phyloP scores from a whole-genome alignment of 1,284 basidiomycete genomes.

The Dichomitus squalens region DNA sequence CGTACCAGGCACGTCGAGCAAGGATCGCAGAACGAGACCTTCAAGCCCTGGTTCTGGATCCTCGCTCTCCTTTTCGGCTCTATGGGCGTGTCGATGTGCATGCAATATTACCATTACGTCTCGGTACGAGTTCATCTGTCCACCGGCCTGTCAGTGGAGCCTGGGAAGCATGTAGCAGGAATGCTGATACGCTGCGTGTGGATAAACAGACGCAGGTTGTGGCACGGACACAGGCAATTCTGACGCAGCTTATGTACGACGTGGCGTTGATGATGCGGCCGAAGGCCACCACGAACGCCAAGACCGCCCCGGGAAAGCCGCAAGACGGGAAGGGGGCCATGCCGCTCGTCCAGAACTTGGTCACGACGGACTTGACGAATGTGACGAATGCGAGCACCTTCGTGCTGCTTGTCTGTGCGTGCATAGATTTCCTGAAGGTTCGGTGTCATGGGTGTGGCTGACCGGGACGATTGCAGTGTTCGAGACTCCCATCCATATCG shows the following conservation, averaged over 20 bases:
- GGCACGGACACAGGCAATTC: slow-evolving; percentile 51
- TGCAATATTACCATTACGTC: slow-evolving; percentile 39
- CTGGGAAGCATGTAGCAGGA: not conserved
- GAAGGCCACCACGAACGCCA: slow-evolving; percentile 43
- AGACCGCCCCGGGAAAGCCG: slow-evolving; percentile 11
- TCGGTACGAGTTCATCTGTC: slow-evolving; percentile 14
- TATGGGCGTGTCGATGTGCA: slow-evolving; percentile 35
- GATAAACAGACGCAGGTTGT: slow-evolving; percentile 34
- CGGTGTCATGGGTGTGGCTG: not conserved
- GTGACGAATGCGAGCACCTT: slow-evolving; percentile 35
- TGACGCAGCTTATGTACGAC: slow-evolving; percentile 70
- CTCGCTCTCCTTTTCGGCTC: slow-evolving; percentile 59
- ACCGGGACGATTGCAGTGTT: slow-evolving; percentile 26
- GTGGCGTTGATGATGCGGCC: slow-evolving; percentile 69
- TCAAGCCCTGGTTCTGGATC: slow-evolving; percentile 62
- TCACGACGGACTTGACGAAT: slow-evolving; percentile 37
- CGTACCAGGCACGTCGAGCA: slow-evolving; percentile 43
- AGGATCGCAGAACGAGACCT: slow-evolving; percentile 35
- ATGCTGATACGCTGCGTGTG: not conserved
- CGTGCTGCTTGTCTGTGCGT: slow-evolving; percentile 28
- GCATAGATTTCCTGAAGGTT: too few relatives aligned
- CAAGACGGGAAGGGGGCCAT: slow-evolving; percentile 38
- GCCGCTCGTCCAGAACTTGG: slow-evolving; percentile 43
- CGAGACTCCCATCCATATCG: slow-evolving; percentile 37
- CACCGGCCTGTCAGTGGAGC: not conserved